Conservation (phyloP, 2,329 filamentous ascomycete species). For the Pseudogymnoascus pannorum region DNA sequence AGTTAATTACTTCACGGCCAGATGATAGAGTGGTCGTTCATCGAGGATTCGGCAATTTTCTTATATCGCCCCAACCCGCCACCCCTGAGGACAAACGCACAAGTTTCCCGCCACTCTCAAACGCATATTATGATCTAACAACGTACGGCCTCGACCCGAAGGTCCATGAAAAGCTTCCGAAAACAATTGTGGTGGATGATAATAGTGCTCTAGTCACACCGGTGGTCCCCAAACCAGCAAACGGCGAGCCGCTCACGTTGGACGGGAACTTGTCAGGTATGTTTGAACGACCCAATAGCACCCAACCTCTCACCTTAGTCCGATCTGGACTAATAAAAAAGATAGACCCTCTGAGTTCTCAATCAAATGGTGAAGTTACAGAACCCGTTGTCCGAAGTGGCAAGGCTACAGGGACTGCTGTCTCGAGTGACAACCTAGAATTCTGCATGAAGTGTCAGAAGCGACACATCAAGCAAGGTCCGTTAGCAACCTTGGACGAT, state of each 20-base stretch:
- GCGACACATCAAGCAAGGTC: constrained; percentile 22
- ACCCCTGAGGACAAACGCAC: background rate
- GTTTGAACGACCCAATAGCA: background rate
- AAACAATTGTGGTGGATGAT: background rate
- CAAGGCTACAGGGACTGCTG: constrained; percentile 8
- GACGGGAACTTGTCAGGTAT: background rate
- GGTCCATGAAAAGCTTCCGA: background rate
- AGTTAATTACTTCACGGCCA: background rate
- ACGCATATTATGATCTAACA: background rate
- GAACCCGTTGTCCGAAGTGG: constrained; percentile 13
- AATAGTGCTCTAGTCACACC: background rate
- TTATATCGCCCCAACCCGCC: background rate
- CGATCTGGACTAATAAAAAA: background rate
- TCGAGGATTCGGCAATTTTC: background rate
- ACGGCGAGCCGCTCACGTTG: background rate
- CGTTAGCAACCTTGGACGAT: constrained; percentile 18
- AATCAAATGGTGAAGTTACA: background rate
- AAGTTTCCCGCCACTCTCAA: background rate
- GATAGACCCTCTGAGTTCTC: background rate
- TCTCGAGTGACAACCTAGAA: constrained; percentile 10
- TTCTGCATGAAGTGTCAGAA: constrained; percentile 22
- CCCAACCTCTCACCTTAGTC: background rate
- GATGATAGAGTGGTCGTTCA: background rate
- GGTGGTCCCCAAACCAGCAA: too few relatives aligned
- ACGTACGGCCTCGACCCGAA: background rate